Percentiles rank a stretch among this genome's conserved stretches.
Conservation (phyloP, 2,329 filamentous ascomycete genomes). For the Penicillium palitans region DNA sequence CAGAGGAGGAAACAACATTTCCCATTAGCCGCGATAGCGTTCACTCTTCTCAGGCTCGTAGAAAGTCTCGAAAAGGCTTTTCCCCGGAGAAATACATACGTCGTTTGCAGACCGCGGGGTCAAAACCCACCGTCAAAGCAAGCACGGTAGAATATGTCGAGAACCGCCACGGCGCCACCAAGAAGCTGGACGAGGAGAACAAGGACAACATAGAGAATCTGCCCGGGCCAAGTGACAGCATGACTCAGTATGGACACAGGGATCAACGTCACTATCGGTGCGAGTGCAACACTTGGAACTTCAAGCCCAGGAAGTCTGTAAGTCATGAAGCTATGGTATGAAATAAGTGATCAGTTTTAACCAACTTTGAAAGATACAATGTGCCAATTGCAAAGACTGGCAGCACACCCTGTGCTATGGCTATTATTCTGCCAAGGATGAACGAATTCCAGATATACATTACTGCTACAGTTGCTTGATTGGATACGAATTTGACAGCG, state of each 20-base stretch:
- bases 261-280: background rate
- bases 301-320: background rate
- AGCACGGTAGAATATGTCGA: background rate
- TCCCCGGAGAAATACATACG: background rate
- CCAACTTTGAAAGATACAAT: background rate
- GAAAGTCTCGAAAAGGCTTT: background rate
- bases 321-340: background rate
- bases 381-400: background rate
- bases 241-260: background rate
- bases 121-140: background rate
- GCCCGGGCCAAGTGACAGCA: background rate
- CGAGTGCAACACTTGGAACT: background rate
- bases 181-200: background rate
- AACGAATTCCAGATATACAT: background rate
- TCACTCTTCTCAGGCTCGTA: background rate
- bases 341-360: background rate
- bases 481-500: background rate
- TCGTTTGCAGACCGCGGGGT: background rate
- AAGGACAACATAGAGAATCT: background rate
- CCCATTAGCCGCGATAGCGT: background rate
- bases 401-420: slow-evolving; percentile 1
- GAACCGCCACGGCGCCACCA: background rate
- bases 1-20: background rate
- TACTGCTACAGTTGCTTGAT: slow-evolving; percentile 1
- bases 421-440: background rate